Conservation (phyloP, 2,329 filamentous ascomycete species). For the Metarhizium rileyi region DNA sequence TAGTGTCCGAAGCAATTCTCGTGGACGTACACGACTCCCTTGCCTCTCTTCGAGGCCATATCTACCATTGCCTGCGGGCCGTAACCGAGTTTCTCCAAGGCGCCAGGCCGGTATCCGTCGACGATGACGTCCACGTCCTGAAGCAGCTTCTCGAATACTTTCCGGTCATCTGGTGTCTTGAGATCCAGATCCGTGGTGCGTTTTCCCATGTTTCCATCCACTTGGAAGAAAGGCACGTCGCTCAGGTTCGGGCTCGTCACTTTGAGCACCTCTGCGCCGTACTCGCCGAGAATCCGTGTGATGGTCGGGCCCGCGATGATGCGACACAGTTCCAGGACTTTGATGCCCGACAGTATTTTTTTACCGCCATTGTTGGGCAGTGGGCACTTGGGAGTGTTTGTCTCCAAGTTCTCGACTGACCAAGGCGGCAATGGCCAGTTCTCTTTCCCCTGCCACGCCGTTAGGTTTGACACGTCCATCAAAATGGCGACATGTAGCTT, state of each 20-base stretch:
- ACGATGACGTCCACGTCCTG: slow-evolving; percentile 53
- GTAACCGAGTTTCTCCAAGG: slow-evolving; percentile 54
- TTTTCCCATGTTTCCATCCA: slow-evolving; percentile 65
- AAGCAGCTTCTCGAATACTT: slow-evolving; percentile 48
- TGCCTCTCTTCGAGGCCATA: slow-evolving; percentile 43
- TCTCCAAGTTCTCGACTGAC: slow-evolving; percentile 40
- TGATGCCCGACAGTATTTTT: slow-evolving; percentile 47
- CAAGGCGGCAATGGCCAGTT: slow-evolving; percentile 34
- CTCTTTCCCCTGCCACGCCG: slow-evolving; percentile 31
- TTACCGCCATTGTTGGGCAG: slow-evolving; percentile 18
- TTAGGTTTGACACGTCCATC: too few relatives aligned
- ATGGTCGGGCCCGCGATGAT: slow-evolving; percentile 70
- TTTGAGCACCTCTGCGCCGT: slow-evolving; percentile 66
- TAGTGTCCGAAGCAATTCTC: slow-evolving; percentile 62
- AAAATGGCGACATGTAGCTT: neutral
- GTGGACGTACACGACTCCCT: slow-evolving; percentile 57
- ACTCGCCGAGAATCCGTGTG: slow-evolving; percentile 60
- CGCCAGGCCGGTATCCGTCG: slow-evolving; percentile 61
- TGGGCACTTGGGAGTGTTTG: slow-evolving; percentile 35
- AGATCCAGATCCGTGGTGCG: slow-evolving; percentile 55
- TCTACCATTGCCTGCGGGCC: slow-evolving; percentile 43
- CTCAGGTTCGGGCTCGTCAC: slow-evolving; percentile 58
- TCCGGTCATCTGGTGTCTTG: slow-evolving; percentile 41
- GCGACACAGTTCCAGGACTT: slow-evolving; percentile 64
- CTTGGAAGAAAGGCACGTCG: slow-evolving; percentile 63